Conservation (phyloP, 2,329 filamentous ascomycete species). For the Venturia aucupariae region DNA sequence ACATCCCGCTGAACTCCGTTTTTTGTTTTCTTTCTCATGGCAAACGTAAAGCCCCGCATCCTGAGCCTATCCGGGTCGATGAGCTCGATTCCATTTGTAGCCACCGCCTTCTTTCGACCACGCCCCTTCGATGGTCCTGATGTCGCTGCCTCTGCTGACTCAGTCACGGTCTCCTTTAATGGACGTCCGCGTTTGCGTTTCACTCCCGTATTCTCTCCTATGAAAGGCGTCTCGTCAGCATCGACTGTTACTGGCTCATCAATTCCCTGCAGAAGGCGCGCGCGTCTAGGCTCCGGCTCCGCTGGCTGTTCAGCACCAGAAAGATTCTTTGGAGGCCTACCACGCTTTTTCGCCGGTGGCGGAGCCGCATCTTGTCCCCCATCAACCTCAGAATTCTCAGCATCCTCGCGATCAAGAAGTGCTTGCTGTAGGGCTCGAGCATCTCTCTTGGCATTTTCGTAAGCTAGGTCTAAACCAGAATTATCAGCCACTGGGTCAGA, state of each 20-base stretch:
- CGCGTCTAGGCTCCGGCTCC: background rate
- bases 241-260: background rate
- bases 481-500: background rate
- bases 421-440: background rate
- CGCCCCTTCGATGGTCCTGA: background rate
- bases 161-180: background rate
- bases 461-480: background rate
- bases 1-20: background rate
- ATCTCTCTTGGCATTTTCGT: background rate
- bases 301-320: background rate
- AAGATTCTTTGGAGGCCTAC: background rate
- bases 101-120: background rate
- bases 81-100: background rate
- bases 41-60: background rate
- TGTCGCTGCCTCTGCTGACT: background rate
- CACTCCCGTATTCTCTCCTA: background rate
- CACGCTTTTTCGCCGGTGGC: background rate
- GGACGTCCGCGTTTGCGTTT: constrained; percentile 2
- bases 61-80: background rate
- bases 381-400: background rate
- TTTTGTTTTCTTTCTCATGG: background rate
- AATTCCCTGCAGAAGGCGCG: background rate
- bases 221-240: background rate
- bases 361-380: background rate
- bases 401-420: background rate